Base-by-base conservation (phyloP, 202 grass and related monocot species). In the Setaria italica region DNA sequence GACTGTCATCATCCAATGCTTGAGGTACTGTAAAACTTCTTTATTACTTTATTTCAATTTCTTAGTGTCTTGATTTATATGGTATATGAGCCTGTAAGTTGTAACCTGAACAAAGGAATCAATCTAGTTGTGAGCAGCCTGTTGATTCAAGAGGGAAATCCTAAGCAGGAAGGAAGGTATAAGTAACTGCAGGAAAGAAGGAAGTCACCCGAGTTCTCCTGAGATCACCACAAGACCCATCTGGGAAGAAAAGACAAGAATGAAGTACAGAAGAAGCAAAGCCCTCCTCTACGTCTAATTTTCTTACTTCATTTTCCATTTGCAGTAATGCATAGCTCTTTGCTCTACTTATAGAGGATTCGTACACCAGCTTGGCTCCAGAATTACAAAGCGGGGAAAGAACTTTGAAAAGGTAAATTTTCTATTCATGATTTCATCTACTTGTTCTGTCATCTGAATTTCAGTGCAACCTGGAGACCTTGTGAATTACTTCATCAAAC, bases 231-330 rank as follows among this genome's bases (percentile, higher is more conserved):
- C 39, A 81, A 82, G 69, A 86, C 81, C 83, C 86, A 83, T 79
- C 54, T 43, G 73, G 50, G 86, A 91, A 86, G 86, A 68, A 60
- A 91, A 86, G 90, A 78, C 34, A 91, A 54, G 90, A 79, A 91
- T 91, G 90, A 91, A 86, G 90, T 91, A 29, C 57, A 76, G 30
- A 88, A 54, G 58, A 91, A 91, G 90, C 78, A 88, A 91, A 74
- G 73, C 60, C 53, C 66, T 79, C 67, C 66, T 78, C 65, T 45
- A 78, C 49, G 78, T 20, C 21, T 82, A 66, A 73, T 73, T 85
- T 67, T 63, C 57, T 17, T 51, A 39, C 54, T 67, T 29, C 55
- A 48, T 11, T 91, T 50, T 53, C 49, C 73, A 72, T 79, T 35
- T 73, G 39, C 51, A 59, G 58, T 53, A 72, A 78, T 43, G 8